Base-by-base conservation (phyloP, 2,329 filamentous ascomycete species). In the Diaporthe sp. region DNA sequence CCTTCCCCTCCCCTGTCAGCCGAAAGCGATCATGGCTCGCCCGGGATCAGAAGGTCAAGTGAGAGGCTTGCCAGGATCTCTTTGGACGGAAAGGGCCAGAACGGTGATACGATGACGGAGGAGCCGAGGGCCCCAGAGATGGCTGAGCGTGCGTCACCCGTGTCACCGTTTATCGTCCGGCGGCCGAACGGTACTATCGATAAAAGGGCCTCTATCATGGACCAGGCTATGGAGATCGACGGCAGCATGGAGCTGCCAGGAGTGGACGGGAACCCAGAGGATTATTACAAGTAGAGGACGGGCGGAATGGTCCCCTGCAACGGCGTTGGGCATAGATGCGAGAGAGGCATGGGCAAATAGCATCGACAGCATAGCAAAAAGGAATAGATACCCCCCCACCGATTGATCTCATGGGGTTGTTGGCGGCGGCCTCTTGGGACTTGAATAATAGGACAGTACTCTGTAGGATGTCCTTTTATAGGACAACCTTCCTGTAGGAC, bases 161-260 rank as follows among this genome's bases (percentile, higher is more conserved):
- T 67, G 67, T 71, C 75, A 42, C 74, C 74, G 8, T 77, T 76
- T 9, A 65, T 77, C 22, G 76, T 75, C 10, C 76, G 76, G 51
- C 75, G 74, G 47, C 74, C 72, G 12, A 76, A 74, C 25, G 71
- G 75, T 12, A 47, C 72, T 15, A 20, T 73, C 34, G 75, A 77
- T 51, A 76, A 77, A 12, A 58, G 71, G 22, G 68, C 44, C 9
- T 76, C 75, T 6, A 74, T 73, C 10, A 73, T 76, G 72, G 75
- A 76, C 15, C 73, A 65, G 68, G 71, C 74, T 25, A 76, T 76
- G 75, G 76, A 75, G 25, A 73, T 77, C 20, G 76, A 77, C 55
- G 70, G 71, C 31, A 73, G 37, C 39, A 31, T 73, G 76, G 76
- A 75, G 49, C 34, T 70, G 34, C 34, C 65, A 3, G 68, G 53